These are phyloP conservation scores for Cadophora sp. DNA, from an alignment of 2,329 filamentous ascomycete genomes.

Conservation along the genomic window DNA sequence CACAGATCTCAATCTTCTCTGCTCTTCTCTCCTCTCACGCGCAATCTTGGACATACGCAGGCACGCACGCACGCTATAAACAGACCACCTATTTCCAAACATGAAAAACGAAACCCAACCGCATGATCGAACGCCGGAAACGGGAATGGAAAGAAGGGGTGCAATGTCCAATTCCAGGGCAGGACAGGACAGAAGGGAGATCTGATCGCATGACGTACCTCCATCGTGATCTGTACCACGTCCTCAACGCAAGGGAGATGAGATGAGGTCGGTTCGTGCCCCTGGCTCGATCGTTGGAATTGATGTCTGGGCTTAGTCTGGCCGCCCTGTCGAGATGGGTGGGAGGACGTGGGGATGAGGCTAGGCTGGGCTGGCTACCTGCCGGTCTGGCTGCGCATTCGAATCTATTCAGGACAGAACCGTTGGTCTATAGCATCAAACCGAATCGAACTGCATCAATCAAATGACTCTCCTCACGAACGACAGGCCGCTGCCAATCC, in stretches of 20 bases:
- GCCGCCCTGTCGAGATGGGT: background rate
- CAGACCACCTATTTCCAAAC: background rate
- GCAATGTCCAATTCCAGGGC: background rate
- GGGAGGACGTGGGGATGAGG: background rate
- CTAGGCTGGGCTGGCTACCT: background rate
- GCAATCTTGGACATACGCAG: background rate
- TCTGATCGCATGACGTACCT: conserved; percentile 23
- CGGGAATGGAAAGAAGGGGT: background rate
- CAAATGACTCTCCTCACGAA: background rate
- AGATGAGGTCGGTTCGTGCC: background rate
- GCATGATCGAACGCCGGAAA: background rate
- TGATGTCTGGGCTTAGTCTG: background rate
- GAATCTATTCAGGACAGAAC: background rate
- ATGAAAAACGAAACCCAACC: background rate
- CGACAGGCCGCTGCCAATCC: background rate
- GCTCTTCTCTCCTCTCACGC: too few species aligned
- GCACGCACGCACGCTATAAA: background rate
- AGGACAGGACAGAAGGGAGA: background rate
- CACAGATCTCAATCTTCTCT: background rate
- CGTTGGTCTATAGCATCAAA: background rate
- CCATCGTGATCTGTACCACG: conserved; percentile 25
- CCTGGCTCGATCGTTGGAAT: conserved; percentile 2
- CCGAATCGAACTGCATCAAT: background rate
- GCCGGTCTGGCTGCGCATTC: background rate
- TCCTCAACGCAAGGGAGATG: conserved; percentile 16